Conservation (phyloP, 495 filamentous ascomycete species). For the Durotheca rogersii region DNA sequence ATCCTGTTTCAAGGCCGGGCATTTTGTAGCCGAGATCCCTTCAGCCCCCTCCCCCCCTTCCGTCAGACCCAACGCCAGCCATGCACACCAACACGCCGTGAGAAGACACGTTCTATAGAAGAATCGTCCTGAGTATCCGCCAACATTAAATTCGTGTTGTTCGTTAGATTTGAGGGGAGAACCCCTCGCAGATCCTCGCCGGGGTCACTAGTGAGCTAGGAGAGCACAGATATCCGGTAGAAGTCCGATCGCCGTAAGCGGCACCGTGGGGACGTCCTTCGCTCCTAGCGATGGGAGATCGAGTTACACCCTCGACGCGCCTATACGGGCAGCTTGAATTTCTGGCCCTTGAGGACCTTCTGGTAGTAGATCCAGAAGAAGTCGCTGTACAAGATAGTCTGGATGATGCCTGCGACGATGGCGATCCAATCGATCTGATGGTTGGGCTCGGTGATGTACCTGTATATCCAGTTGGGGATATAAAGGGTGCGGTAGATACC, state of each 20-base stretch:
- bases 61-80: slow-evolving; percentile 36
- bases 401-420: slow-evolving; percentile 81
- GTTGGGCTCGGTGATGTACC: slow-evolving; percentile 69
- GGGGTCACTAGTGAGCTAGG: slow-evolving; percentile 3
- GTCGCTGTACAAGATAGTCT: slow-evolving; percentile 94
- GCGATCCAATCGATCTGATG: slow-evolving; percentile 77
- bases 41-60: slow-evolving; percentile 17
- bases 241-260: background rate
- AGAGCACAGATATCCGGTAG: slow-evolving; percentile 2
- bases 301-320: background rate
- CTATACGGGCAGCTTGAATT: slow-evolving; percentile 83
- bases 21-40: slow-evolving; percentile 21
- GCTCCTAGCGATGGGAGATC: background rate
- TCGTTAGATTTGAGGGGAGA: slow-evolving; percentile 3
- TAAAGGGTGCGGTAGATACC: slow-evolving; percentile 89
- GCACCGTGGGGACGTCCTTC: background rate
- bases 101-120: slow-evolving; percentile 30
- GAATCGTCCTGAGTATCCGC: slow-evolving; percentile 11
- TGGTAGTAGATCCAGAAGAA: slow-evolving; percentile 99
- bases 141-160: background rate
- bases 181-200: background rate
- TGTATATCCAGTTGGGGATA: slow-evolving; percentile 97
- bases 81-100: slow-evolving; percentile 30
- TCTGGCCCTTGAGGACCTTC: slow-evolving; percentile 86
- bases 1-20: slow-evolving; percentile 18